phyloP scores from a whole-genome alignment of 116 monocot genomes.

The Zostera marina region DNA sequence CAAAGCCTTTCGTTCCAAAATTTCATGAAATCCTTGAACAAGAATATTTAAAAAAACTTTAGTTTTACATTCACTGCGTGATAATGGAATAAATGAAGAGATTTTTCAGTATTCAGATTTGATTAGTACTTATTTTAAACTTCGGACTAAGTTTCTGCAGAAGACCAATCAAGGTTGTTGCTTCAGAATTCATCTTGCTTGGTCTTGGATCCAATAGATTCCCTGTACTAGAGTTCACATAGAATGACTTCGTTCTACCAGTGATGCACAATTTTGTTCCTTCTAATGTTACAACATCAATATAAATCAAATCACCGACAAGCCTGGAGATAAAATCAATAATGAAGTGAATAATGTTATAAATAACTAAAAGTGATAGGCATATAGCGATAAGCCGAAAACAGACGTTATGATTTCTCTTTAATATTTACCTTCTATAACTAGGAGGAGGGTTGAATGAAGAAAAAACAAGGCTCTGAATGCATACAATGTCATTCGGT shows the following conservation, averaged over 20 bases:
- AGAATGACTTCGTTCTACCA: constrained; percentile 77
- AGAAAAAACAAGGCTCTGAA: constrained; percentile 74
- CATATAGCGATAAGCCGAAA: background rate
- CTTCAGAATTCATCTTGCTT: constrained; percentile 49
- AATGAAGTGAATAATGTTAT: no score
- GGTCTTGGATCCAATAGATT: constrained; percentile 56
- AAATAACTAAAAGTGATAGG: background rate
- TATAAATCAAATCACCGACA: constrained; percentile 83
- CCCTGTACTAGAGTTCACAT: constrained; percentile 69
- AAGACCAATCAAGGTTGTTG: constrained; percentile 67
- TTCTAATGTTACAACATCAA: constrained; percentile 74
- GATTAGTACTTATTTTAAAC: constrained; percentile 71
- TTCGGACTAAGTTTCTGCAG: constrained; percentile 89
- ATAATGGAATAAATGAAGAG: background rate
- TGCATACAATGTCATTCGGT: constrained; percentile 46
- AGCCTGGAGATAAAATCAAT: constrained; percentile 34
- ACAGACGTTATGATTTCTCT: background rate
- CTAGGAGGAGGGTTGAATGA: constrained; percentile 95
- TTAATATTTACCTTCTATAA: constrained; percentile 57
- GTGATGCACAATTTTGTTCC: constrained; percentile 82
- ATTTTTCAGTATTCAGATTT: background rate
- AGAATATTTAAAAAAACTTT: background rate
- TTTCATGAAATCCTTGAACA: constrained; percentile 79
- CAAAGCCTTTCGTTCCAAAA: constrained; percentile 69
- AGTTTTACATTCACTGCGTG: background rate